phyloP scores from a whole-genome alignment of 2,329 filamentous ascomycete genomes.

The Dactylellina drechsleri region DNA sequence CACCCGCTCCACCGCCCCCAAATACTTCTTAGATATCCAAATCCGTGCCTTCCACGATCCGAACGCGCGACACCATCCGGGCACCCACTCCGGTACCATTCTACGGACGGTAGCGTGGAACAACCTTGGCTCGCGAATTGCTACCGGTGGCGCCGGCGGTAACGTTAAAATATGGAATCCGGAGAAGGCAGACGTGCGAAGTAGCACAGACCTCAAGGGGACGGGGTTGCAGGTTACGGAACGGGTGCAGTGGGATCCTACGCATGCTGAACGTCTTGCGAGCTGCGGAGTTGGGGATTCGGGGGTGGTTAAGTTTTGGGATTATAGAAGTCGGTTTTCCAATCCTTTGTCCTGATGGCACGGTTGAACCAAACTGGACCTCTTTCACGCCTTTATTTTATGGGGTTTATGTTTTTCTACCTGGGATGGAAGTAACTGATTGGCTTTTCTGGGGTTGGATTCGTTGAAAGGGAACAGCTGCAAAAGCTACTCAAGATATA shows the following conservation, averaged over 20 bases:
- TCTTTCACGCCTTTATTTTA: not conserved
- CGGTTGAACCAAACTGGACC: not conserved
- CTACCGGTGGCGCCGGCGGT: constrained; percentile 65
- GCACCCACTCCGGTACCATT: constrained; percentile 49
- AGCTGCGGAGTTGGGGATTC: constrained; percentile 60
- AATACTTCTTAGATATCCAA: constrained; percentile 54
- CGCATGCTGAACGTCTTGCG: constrained; percentile 66
- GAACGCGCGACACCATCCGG: constrained; percentile 51
- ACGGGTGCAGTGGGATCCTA: constrained; percentile 66
- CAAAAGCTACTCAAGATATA: constrained; percentile 58
- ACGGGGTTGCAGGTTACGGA: constrained; percentile 63
- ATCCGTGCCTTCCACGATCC: constrained; percentile 54
- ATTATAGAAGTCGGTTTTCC: constrained; percentile 64
- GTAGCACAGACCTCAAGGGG: constrained; percentile 65
- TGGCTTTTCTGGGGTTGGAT: constrained; percentile 23
- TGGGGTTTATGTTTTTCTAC: not conserved
- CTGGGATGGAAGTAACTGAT: constrained; percentile 46
- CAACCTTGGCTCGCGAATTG: constrained; percentile 66
- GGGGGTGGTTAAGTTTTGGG: constrained; percentile 67
- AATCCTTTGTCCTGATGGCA: constrained; percentile 19
- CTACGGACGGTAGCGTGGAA: constrained; percentile 66
- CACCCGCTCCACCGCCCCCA: constrained; percentile 43
- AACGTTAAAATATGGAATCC: constrained; percentile 68
- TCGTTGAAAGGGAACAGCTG: constrained; percentile 45
- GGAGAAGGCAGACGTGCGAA: constrained; percentile 66